phyloP scores from a whole-genome alignment of 1,139 yeast genomes.

The Suhomyces wounanorum region DNA sequence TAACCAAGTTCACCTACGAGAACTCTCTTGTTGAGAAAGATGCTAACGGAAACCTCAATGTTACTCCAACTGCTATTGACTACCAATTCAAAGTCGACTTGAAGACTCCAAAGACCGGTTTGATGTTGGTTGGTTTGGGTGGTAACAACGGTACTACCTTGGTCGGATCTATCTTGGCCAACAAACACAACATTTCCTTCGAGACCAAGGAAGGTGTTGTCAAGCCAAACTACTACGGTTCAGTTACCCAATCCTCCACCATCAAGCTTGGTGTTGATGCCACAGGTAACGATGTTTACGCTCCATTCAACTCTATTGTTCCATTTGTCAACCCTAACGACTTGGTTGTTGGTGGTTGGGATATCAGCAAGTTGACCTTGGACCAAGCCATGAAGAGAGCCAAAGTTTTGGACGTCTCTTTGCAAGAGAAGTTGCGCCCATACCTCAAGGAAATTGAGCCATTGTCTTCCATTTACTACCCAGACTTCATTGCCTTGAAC shows the following conservation, averaged over 20 bases:
- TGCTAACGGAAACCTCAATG: conserved; percentile 57
- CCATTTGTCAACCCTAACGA: conserved; percentile 92
- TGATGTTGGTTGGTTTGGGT: conserved; percentile 90
- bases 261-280: conserved; percentile 85
- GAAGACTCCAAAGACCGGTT: conserved; percentile 82
- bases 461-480: conserved; percentile 85
- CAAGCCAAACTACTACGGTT: conserved; percentile 88
- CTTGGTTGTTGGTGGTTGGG: conserved; percentile 94
- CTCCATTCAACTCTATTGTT: conserved; percentile 86
- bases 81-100: conserved; percentile 87
- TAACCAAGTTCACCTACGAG: conserved; percentile 72
- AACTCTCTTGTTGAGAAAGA: conserved; percentile 59
- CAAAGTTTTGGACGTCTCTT: conserved; percentile 80
- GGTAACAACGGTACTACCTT: conserved; percentile 96
- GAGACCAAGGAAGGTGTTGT: conserved; percentile 80
- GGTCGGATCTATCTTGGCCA: conserved; percentile 82
- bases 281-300: conserved; percentile 82
- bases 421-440: conserved; percentile 75
- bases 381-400: conserved; percentile 84
- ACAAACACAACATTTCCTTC: conserved; percentile 75
- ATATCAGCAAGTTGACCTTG: conserved; percentile 71
- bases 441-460: conserved; percentile 68
- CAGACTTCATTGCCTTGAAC: conserved; percentile 95
- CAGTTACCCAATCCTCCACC: conserved; percentile 94
- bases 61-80: conserved; percentile 70